These are phyloP conservation scores for Aspergillus ostianus DNA, from an alignment of 495 filamentous ascomycete species.

Conservation along the genomic window DNA sequence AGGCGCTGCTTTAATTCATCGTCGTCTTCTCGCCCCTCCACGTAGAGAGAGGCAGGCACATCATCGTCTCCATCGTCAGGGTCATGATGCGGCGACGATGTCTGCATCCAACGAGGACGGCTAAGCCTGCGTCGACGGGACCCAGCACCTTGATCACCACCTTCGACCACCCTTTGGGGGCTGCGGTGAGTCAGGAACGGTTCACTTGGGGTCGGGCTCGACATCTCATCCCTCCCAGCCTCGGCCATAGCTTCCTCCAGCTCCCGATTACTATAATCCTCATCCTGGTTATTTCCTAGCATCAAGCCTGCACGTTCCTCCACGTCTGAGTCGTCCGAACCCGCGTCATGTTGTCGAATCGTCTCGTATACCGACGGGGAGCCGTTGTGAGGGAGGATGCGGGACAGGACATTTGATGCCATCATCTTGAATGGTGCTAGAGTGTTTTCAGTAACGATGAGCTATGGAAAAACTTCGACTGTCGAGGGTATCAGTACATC, in stretches of 20 bases:
- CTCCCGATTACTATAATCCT: constrained; percentile 69
- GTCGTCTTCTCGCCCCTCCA: constrained; percentile 58
- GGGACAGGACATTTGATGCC: constrained; percentile 76
- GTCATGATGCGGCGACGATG: constrained; percentile 33
- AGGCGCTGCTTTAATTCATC: constrained; percentile 36
- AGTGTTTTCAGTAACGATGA: constrained; percentile 14
- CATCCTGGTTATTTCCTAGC: constrained; percentile 63
- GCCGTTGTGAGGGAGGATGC: constrained; percentile 63
- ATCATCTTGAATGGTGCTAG: constrained; percentile 49
- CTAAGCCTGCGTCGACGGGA: constrained; percentile 32
- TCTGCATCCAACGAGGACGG: constrained; percentile 36
- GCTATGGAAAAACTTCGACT: neutral
- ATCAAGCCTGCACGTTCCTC: constrained; percentile 68
- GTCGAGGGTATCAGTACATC: constrained; percentile 16
- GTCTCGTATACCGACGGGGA: constrained; percentile 72
- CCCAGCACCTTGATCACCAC: constrained; percentile 15
- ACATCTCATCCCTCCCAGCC: constrained; percentile 54
- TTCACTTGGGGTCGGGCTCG: constrained; percentile 55
- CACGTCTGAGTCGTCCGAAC: constrained; percentile 57
- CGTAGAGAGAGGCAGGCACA: constrained; percentile 82
- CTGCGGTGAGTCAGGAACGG: constrained; percentile 29
- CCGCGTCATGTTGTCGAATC: constrained; percentile 59
- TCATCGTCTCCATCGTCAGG: constrained; percentile 86
- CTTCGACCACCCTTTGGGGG: constrained; percentile 15
- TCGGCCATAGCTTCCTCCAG: constrained; percentile 65